Base-by-base conservation (phyloP, 2,329 filamentous ascomycete species). In the Exophiala bonariae region DNA sequence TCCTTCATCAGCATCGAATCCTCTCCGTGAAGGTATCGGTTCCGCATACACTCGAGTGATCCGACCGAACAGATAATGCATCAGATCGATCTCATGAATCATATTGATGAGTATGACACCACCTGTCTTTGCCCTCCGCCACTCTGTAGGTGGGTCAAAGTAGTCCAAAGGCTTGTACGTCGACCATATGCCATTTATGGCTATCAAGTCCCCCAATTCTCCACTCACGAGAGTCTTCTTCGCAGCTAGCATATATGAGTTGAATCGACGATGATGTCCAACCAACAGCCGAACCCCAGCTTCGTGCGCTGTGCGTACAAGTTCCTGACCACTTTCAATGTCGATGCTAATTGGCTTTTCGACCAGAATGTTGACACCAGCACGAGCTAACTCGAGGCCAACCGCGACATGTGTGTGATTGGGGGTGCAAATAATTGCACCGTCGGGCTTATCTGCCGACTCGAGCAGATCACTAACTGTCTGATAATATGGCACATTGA, bases 61-160 rank as follows among this genome's bases (percentile, higher is more conserved):
- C 11, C 43, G 30, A 14, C 54, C 54, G 6, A 55, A 41, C 4
- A 49, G 36, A 22, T 54, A 47, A 19, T 52, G 49, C 32, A 56
- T 14, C 20, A 54, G 18, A 39, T 54, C 54, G 39, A 56, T 41
- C 28, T 56, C 54, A 23, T 54, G 54, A 28, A 52, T 52, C n/a
- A 48, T 26, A 34, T 56, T 56, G 26, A 45, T 56, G 22, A 54
- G 37, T 16, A 56, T 22, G 3, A 49, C 45, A 3, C 47, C 50
- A 2, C 50, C 50, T 4, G 16, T 9, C 8, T 30, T 41, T 6
- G 31, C 13, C 13, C 34, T 32, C 14, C 48, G 18, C 47, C 48
- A 50, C 11, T 22, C 18, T 5, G 14, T 30, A 3, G 42, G 32
- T 2, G 26, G 19, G 7, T 46, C 33, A 31, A 50, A 57, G 38